Evolutionary conservation across 2,329 filamentous ascomycete species (phyloP).

Genomic region (Fusarium cicatricum): DNA sequence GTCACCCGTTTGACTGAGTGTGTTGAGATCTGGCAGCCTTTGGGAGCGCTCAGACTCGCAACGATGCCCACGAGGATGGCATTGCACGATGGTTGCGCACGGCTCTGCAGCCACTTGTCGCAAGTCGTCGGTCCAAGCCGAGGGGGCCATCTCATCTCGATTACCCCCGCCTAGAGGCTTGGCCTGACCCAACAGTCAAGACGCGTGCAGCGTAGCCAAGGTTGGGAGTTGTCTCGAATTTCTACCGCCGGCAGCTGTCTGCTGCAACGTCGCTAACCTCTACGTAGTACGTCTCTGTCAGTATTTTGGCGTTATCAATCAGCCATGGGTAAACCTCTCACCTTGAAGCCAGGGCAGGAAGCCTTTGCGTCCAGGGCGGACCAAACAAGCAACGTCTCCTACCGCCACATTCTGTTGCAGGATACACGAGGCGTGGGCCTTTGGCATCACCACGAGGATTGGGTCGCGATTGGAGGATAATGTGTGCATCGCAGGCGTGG

Average conservation of each 20-base stretch:
- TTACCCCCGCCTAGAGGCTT: slow-evolving; percentile 13
- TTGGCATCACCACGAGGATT: slow-evolving; percentile 1
- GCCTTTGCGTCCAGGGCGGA: background rate
- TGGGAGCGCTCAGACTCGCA: background rate
- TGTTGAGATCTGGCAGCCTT: slow-evolving; percentile 1
- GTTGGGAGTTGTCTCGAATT: background rate
- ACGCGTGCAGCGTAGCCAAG: slow-evolving; percentile 9
- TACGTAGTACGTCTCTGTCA: background rate
- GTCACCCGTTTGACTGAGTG: slow-evolving; percentile 4
- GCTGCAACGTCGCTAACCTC: background rate
- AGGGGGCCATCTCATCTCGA: slow-evolving; percentile 7
- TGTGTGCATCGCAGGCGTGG: slow-evolving; percentile 24
- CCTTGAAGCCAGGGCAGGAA: slow-evolving; percentile 1
- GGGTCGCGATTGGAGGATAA: slow-evolving; percentile 16
- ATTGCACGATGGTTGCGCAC: slow-evolving; percentile 25
- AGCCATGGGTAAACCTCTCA: background rate
- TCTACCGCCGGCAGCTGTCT: background rate
- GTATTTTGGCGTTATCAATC: background rate
- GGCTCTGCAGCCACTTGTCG: slow-evolving; percentile 18
- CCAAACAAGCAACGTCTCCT: background rate
- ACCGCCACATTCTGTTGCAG: slow-evolving; percentile 13
- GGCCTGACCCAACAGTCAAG: slow-evolving; percentile 10
- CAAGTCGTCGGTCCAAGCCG: slow-evolving; percentile 30
- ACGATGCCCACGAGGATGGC: slow-evolving; percentile 14
- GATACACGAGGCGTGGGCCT: background rate